Base-by-base conservation (phyloP, 192 early-diverging fungal genomes). In the Coemansia sp. region DNA sequence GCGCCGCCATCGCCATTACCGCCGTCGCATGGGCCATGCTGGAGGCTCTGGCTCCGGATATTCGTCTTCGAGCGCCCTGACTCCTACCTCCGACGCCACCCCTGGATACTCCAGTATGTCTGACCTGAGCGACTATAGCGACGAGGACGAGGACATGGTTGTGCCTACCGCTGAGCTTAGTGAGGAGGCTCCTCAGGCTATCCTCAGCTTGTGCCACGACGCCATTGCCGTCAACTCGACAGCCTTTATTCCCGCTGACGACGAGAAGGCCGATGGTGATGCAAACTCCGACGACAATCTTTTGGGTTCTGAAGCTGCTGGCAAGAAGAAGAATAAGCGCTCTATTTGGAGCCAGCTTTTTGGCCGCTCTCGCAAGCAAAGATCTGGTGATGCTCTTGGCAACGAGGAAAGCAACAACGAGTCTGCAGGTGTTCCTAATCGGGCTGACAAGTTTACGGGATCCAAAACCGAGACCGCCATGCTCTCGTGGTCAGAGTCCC, bases 381-480 rank as follows among this genome's bases (percentile, higher is more conserved):
- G 18, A 24, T 20, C 17, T 9, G 40, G 30, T 2, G 42, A 41
- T 18, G 14, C 46, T n/a, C 26, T 48, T 9, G 17, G 28, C 28
- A 38, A 38, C 11, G 69, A 72, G 46, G 69, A 64, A 33, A 45
- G 47, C n/a, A 37, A 13, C 23, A 55, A 60, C 44, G 59, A 55
- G 27, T 53, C 52, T 32, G 52, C 54, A 1, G 32, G 28, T 9
- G 46, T 25, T 15, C 25, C 27, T 6, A 60, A 60, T 5, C 64
- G 28, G 1, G 57, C 65, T 0, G 72, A 70, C 38, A 74, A 66
- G 24, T 85, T 95, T 57, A 71, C 85, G 25, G 97, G 97, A 22
- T 91, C 88, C 65, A 98, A 98, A 74, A 98, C 93, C 9, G 97
- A 99, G 60, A 84, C 88, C 3, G 97, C 97, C 0, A 49, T 99